Evolutionary conservation across 1,139 yeast species (phyloP).

Genomic region (Geotrichum klebahnii): DNA sequence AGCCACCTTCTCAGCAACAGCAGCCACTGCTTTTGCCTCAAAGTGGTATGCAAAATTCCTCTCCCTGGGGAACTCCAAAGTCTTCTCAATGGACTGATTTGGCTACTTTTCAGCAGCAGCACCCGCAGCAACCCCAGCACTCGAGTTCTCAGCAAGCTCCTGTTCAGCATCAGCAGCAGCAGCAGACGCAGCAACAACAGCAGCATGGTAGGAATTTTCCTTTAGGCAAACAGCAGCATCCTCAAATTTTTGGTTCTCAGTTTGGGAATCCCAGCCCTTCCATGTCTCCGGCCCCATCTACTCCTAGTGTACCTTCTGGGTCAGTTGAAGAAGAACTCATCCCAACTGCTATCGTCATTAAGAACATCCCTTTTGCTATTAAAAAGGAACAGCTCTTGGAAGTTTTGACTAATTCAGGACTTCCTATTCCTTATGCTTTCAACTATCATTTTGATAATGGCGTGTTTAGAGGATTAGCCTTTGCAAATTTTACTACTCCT

Average conservation of each 20-base stretch:
- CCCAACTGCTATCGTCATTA: slow-evolving; percentile 96
- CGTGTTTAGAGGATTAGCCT: slow-evolving; percentile 95
- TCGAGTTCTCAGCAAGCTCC: background rate
- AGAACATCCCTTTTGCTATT: slow-evolving; percentile 95
- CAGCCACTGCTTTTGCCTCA: too few species aligned
- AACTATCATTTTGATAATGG: slow-evolving; percentile 98
- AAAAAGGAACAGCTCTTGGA: slow-evolving; percentile 93
- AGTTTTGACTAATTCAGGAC: slow-evolving; percentile 80
- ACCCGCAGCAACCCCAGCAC: slow-evolving; percentile 11
- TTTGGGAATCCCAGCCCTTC: slow-evolving; percentile 1
- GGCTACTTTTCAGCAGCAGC: slow-evolving; percentile 11
- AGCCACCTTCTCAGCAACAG: background rate
- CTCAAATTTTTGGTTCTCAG: slow-evolving; percentile 8
- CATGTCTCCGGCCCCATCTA: background rate
- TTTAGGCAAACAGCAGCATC: slow-evolving; percentile 2
- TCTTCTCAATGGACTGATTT: slow-evolving; percentile 22
- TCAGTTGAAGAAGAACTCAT: slow-evolving; percentile 70
- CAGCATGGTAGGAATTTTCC: background rate
- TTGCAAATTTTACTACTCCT: slow-evolving; percentile 93
- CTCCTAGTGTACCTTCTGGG: background rate
- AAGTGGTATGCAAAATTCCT: slow-evolving; percentile 15
- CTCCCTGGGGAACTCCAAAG: slow-evolving; percentile 26
- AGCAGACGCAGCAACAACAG: background rate
- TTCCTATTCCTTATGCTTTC: slow-evolving; percentile 96
- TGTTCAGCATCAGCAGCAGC: background rate